A percentile compares a stretch with the other conserved stretches of the same genome.
Evolutionary conservation across 306 rosid species (phyloP).

Genomic region (Cucumis sativus): Cucumber_9930_V3 NC_026658.2:17632501-17633000

Average conservation of each 20-base stretch:
- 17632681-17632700: slow-evolving; percentile 51
- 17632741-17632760: slow-evolving; percentile 60
- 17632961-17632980: neutral
- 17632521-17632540: neutral
- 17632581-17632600: neutral
- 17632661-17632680: slow-evolving; percentile 70
- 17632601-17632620: slow-evolving; percentile 50
- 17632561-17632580: neutral
- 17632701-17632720: slow-evolving; percentile 47
- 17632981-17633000: neutral
- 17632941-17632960: neutral
- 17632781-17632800: neutral
- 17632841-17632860: slow-evolving; percentile 23
- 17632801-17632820: neutral
- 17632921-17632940: neutral
- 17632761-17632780: neutral
- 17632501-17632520: neutral
- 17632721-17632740: slow-evolving; percentile 43
- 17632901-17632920: slow-evolving; percentile 44
- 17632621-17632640: slow-evolving; percentile 37
- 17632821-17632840: slow-evolving; percentile 34
- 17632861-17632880: slow-evolving; percentile 17
- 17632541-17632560: neutral
- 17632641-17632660: slow-evolving; percentile 81
- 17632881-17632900: slow-evolving; percentile 42